Evolutionary conservation across 192 early-diverging fungal genomes (phyloP).

Genomic region (Chytriomyces sp.): DNA sequence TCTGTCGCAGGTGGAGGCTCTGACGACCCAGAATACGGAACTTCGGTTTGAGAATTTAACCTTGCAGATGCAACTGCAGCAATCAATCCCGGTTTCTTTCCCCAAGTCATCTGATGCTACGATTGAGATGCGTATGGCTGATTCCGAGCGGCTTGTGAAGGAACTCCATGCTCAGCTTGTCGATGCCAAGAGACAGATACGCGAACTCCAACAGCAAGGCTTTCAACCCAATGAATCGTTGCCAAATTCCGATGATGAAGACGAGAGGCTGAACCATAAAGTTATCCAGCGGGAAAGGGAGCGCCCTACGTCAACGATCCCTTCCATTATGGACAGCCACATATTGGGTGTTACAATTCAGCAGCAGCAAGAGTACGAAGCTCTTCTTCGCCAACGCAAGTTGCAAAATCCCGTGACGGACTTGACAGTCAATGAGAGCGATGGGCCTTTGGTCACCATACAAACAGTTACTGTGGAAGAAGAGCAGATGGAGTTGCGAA

Average conservation of each 20-base stretch:
- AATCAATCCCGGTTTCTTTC: not conserved
- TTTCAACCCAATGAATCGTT: too few relatives aligned
- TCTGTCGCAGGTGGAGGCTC: not conserved
- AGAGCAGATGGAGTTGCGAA: not conserved
- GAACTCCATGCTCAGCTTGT: conserved; percentile 4
- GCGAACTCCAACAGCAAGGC: not conserved
- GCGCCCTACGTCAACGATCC: not conserved
- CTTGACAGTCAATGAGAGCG: not conserved
- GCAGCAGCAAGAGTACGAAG: too few relatives aligned
- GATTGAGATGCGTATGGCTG: not conserved
- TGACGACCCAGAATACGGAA: conserved; percentile 5
- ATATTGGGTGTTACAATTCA: too few relatives aligned
- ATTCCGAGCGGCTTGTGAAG: not conserved
- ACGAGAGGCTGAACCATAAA: too few relatives aligned
- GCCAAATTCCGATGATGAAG: too few relatives aligned
- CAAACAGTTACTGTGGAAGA: not conserved
- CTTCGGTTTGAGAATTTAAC: conserved; percentile 7
- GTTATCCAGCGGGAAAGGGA: not conserved
- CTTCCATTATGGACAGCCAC: too few relatives aligned
- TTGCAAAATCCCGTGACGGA: not conserved
- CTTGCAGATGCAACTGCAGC: not conserved
- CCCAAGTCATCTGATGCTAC: not conserved
- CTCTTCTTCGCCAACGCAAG: not conserved
- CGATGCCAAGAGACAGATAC: not conserved
- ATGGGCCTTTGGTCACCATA: not conserved